Evolutionary conservation across 805 yeast species (phyloP).

Genomic region (Starmerella sp.): DNA sequence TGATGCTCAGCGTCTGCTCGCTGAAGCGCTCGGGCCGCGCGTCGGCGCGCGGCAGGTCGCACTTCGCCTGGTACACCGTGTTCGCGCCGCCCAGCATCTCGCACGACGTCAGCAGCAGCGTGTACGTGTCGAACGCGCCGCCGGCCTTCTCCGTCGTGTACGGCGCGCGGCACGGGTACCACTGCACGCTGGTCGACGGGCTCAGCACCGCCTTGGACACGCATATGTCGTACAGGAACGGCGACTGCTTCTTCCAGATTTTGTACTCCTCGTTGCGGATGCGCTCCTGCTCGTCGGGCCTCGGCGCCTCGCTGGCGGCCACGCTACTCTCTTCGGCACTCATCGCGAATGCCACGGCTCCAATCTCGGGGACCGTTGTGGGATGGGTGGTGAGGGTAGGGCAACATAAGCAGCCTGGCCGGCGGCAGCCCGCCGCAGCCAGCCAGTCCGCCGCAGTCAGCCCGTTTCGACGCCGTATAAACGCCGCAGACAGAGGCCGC

Average conservation of each 20-base stretch:
- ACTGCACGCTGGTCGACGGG: conserved; percentile 53
- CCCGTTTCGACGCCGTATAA: not conserved
- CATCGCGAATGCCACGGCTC: not conserved
- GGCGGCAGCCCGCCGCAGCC: too few relatives aligned
- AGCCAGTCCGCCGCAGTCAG: too few relatives aligned
- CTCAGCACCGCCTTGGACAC: conserved; percentile 44
- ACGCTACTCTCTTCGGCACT: conserved; percentile 5
- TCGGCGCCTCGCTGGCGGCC: not conserved
- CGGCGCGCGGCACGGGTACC: conserved; percentile 41
- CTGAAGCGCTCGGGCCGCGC: conserved; percentile 36
- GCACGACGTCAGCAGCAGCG: conserved; percentile 51
- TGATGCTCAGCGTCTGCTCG: conserved; percentile 37
- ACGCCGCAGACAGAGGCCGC: not conserved
- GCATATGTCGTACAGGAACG: conserved; percentile 45
- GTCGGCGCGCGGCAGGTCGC: conserved; percentile 27
- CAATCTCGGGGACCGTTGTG: too few relatives aligned
- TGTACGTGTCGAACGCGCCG: conserved; percentile 28
- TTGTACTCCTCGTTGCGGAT: conserved; percentile 35
- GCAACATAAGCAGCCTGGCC: too few relatives aligned
- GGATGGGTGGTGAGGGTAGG: not conserved
- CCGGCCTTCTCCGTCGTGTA: conserved; percentile 1
- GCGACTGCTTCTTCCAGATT: conserved; percentile 55
- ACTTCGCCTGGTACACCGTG: conserved; percentile 33
- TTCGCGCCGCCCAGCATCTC: conserved; percentile 32
- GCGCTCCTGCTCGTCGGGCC: conserved; percentile 15